Evolutionary conservation across 768 basidiomycete genomes (phyloP).

Genomic region (Auricularia cornea): DNA sequence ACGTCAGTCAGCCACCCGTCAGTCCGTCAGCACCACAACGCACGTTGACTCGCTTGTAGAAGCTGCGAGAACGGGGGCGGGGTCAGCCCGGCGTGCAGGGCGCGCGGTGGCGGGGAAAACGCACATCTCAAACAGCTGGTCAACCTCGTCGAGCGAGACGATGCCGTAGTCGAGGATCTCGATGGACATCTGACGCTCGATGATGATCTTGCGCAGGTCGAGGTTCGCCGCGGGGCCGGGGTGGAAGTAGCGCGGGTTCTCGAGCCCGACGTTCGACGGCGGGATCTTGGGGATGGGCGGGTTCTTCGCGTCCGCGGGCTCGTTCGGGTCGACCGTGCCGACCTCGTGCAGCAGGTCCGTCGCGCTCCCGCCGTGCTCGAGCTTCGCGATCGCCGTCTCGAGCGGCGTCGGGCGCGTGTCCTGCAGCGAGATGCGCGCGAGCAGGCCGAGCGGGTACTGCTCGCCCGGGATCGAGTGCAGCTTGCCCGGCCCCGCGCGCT

Average conservation of each 20-base stretch:
- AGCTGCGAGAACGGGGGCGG: slow-evolving; percentile 2
- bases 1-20: background rate
- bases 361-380: background rate
- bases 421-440: background rate
- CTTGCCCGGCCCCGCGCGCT: background rate
- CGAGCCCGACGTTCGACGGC: background rate
- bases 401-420: background rate
- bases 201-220: slow-evolving; percentile 14
- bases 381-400: background rate
- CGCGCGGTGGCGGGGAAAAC: slow-evolving; percentile 12
- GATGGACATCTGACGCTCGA: slow-evolving; percentile 24
- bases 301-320: background rate
- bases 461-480: background rate
- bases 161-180: slow-evolving; percentile 40
- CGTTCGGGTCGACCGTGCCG: background rate
- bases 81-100: background rate
- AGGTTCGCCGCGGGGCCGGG: slow-evolving; percentile 7
- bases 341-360: background rate
- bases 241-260: background rate
- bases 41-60: slow-evolving; percentile 17
- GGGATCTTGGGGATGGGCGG: background rate
- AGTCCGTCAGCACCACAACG: background rate
- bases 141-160: slow-evolving; percentile 44
- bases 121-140: slow-evolving; percentile 45
- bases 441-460: background rate